phyloP scores from a whole-genome alignment of 441 rosid genomes.

The Macaranga tanarius region DNA sequence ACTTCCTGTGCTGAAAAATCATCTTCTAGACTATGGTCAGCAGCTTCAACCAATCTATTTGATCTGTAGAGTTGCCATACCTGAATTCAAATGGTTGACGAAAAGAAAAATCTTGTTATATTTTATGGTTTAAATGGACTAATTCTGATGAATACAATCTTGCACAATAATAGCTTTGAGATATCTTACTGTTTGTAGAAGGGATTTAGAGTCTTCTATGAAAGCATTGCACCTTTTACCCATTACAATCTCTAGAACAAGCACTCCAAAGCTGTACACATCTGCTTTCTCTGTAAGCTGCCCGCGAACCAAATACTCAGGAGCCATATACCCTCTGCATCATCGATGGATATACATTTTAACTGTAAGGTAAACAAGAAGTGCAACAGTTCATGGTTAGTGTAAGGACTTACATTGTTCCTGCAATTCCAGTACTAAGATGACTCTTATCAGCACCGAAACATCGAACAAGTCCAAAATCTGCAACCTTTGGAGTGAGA shows the following conservation, averaged over 20 bases:
- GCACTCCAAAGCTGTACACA: constrained; percentile 73
- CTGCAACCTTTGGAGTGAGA: constrained; percentile 64
- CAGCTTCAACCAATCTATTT: constrained; percentile 44
- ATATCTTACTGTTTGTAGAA: constrained; percentile 55
- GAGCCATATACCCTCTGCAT: constrained; percentile 86
- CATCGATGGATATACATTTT: not conserved
- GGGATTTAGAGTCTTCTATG: constrained; percentile 43
- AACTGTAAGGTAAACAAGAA: too few relatives aligned
- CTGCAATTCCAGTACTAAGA: constrained; percentile 82
- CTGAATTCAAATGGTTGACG: constrained; percentile 31
- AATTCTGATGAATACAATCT: not conserved
- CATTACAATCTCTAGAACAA: constrained; percentile 57
- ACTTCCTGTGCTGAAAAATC: constrained; percentile 44
- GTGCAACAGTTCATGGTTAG: too few relatives aligned
- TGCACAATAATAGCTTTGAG: not conserved
- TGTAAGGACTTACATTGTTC: constrained; percentile 55
- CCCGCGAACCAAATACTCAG: constrained; percentile 70
- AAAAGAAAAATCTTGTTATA: not conserved
- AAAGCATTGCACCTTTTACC: constrained; percentile 56
- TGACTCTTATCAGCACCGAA: constrained; percentile 59
- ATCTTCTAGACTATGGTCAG: constrained; percentile 40
- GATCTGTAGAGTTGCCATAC: constrained; percentile 61
- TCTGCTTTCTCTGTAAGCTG: constrained; percentile 81
- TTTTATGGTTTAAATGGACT: not conserved
- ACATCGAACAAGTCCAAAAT: constrained; percentile 81